Percentiles rank a stretch among this genome's conserved stretches.
phyloP scores from a whole-genome alignment of 1,284 basidiomycete species.

The Omphalotus olearius region DNA sequence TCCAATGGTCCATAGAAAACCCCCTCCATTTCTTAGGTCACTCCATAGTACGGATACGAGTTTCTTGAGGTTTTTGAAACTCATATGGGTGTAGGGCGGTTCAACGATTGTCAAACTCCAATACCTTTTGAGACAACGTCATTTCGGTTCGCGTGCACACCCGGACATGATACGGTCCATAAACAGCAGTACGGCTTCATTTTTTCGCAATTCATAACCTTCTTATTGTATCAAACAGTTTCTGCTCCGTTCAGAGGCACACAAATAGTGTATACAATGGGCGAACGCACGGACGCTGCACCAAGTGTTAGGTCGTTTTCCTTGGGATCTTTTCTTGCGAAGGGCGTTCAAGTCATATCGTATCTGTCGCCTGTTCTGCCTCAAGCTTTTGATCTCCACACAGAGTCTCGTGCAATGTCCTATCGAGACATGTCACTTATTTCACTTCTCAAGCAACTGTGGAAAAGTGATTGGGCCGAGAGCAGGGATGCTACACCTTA shows the following conservation, averaged over 20 bases:
- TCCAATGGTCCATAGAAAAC: conserved; percentile 37
- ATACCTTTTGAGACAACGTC: conserved; percentile 33
- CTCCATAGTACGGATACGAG: conserved; percentile 36
- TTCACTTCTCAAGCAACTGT: conserved; percentile 34
- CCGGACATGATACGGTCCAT: conserved; percentile 46
- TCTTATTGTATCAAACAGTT: conserved; percentile 26
- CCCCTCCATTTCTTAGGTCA: conserved; percentile 54
- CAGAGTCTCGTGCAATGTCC: conserved; percentile 37
- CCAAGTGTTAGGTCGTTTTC: conserved; percentile 39
- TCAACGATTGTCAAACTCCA: conserved; percentile 46
- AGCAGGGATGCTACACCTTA: conserved; percentile 43
- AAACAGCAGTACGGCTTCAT: conserved; percentile 31
- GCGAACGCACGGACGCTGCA: conserved; percentile 37
- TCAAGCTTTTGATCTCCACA: conserved; percentile 35
- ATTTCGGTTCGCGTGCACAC: conserved; percentile 36
- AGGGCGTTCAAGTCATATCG: conserved; percentile 36
- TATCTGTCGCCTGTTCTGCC: conserved; percentile 41
- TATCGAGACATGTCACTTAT: conserved; percentile 32
- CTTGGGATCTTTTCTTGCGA: conserved; percentile 34
- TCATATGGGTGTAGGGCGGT: conserved; percentile 34
- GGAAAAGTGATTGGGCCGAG: conserved; percentile 47
- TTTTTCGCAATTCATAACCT: not conserved
- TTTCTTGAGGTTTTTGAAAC: not conserved
- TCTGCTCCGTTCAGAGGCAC: conserved; percentile 48
- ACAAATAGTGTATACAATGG: conserved; percentile 42